phyloP scores from a whole-genome alignment of 257 asterid species.

The Salvia rosmarinus region DNA sequence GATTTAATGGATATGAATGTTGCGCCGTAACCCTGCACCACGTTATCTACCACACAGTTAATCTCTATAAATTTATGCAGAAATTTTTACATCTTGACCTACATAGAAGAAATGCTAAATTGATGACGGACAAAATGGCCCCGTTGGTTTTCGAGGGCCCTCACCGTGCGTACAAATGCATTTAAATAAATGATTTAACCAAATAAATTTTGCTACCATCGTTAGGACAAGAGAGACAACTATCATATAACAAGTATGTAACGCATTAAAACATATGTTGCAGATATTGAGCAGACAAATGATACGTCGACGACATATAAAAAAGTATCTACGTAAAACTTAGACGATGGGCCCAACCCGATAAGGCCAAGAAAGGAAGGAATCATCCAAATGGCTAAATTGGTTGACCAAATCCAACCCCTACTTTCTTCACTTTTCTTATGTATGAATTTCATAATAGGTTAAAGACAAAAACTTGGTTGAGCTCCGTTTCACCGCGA shows the following conservation, averaged over 20 bases:
- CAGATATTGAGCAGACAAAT: not conserved
- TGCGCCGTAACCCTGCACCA: not conserved
- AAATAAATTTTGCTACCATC: not conserved
- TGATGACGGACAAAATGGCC: not conserved
- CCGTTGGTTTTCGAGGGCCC: not conserved
- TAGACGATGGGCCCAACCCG: not conserved
- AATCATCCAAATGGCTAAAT: not conserved
- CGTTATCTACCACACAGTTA: not conserved
- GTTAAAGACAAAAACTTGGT: too few species aligned
- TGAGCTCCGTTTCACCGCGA: too few species aligned
- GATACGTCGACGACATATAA: not conserved
- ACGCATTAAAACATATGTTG: not conserved
- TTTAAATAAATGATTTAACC: not conserved
- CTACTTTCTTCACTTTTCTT: not conserved
- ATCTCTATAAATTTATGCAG: too few species aligned
- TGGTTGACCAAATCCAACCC: not conserved
- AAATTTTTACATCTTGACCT: too few species aligned
- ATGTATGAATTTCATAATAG: not conserved
- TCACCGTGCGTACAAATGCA: not conserved
- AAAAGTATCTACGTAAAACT: not conserved
- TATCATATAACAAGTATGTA: not conserved
- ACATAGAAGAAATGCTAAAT: not conserved
- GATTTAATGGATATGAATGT: too few species aligned
- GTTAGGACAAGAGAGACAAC: not conserved
- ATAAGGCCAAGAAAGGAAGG: not conserved